A percentile compares a stretch with the other conserved stretches of the same genome.
Evolutionary conservation across 495 filamentous ascomycete genomes (phyloP).

Genomic region (Hyaloscypha hepaticicola): DNA sequence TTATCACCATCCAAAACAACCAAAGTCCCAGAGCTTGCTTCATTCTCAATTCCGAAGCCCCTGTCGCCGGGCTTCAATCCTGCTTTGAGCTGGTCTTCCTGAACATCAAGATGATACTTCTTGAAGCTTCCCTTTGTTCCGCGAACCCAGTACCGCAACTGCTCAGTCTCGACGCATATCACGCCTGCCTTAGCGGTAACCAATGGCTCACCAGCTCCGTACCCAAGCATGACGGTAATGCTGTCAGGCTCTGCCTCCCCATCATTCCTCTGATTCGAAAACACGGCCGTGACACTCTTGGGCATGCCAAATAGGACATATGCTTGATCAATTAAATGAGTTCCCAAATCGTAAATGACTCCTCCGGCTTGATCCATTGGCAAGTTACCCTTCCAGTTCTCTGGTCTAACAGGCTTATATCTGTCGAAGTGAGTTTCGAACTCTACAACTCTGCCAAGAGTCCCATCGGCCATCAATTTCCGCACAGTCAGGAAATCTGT

Average conservation of each 20-base stretch:
- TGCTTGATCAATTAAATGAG: constrained; percentile 81
- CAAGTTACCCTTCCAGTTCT: constrained; percentile 68
- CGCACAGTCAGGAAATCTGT: constrained; percentile 78
- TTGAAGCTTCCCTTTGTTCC: constrained; percentile 79
- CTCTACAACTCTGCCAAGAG: constrained; percentile 69
- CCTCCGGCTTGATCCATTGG: constrained; percentile 63
- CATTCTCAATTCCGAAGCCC: constrained; percentile 64
- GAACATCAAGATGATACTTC: constrained; percentile 76
- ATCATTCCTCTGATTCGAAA: constrained; percentile 64
- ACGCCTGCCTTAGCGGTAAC: constrained; percentile 69
- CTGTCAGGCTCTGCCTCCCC: constrained; percentile 63
- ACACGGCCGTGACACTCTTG: constrained; percentile 62
- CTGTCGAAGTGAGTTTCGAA: constrained; percentile 87
- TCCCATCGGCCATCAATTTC: constrained; percentile 53
- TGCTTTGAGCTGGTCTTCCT: constrained; percentile 77
- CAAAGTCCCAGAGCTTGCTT: constrained; percentile 42
- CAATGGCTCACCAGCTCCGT: constrained; percentile 51
- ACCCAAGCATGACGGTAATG: constrained; percentile 67
- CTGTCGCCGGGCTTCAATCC: constrained; percentile 64
- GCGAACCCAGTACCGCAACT: constrained; percentile 78
- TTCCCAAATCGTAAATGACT: constrained; percentile 78
- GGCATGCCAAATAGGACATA: constrained; percentile 79
- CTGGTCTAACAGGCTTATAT: constrained; percentile 56
- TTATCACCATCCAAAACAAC: constrained; percentile 40
- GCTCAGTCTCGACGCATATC: constrained; percentile 66